Base-by-base conservation (phyloP, 2,329 filamentous ascomycete genomes). In the Stagonosporopsis tanaceti region DNA sequence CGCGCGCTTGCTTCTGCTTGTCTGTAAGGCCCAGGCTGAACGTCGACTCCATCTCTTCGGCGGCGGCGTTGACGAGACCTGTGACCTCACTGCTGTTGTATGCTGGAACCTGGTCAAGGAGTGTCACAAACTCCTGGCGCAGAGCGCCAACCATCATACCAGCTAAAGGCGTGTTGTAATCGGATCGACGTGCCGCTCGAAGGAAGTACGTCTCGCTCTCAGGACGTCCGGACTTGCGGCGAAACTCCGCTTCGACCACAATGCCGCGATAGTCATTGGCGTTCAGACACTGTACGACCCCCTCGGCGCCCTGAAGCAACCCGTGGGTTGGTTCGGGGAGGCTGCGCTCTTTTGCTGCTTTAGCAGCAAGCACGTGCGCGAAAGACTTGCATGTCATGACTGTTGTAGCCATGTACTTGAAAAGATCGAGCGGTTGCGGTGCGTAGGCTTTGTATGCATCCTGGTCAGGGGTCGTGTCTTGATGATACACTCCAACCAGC, bases 11-110 rank as follows among this genome's bases (percentile, higher is more conserved):
- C 67, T 90, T 85, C 79, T 99, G 95, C 80, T 95, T 93, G 57
- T 97, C 94, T 17, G 94, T 98, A 57, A 99, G 79, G 0, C 89
- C 89, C 4, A 99, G 78, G 63, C 90, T 89, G 73, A 99, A 99
- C 0, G 94, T 97, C 9, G 90, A 89, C 4, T 69, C 75, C 2
- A 71, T 78, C 1, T 69, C 76, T 17, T 68, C 48, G 3, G 48
- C 62, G 6, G 60, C 60, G 6, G 56, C 61, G 12, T 2, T 82
- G 79, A 32, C 59, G 6, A 60, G 28, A 0, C 57, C 61, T 0
- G 47, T 51, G n/a, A 63, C 55, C 6, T 64, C 60, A 17, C 58
- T 48, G 40, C 50, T 67, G 24, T 42, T 53, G 30, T 70, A 70
- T 78, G 76, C 50, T 80, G 83, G 77, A 90, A 96, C 47, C 64